A percentile compares a stretch with the other conserved stretches of the same genome.
Conservation (phyloP, 2,329 filamentous ascomycete species). For the Domatiomyces globalis region DNA sequence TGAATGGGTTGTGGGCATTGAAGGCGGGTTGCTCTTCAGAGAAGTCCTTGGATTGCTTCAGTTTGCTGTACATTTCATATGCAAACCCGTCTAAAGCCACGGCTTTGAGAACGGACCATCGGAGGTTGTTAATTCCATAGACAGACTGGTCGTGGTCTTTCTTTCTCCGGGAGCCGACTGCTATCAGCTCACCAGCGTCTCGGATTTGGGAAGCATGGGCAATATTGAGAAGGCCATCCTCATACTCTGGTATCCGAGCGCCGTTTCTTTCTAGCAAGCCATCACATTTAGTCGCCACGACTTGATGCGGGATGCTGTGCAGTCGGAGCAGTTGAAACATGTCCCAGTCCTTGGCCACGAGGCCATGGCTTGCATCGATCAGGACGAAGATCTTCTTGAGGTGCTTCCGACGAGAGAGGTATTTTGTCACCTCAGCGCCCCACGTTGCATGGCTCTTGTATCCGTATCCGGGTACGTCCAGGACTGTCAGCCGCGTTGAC, state of each 20-base stretch:
- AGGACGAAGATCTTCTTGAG: constrained; percentile 50
- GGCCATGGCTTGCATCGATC: constrained; percentile 47
- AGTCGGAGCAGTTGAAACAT: constrained; percentile 43
- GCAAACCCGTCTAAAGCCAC: constrained; percentile 39
- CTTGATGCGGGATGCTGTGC: constrained; percentile 47
- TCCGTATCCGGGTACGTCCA: constrained; percentile 62
- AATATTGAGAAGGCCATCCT: not conserved
- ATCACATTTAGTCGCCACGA: constrained; percentile 55
- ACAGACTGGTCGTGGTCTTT: constrained; percentile 33
- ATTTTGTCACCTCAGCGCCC: constrained; percentile 56
- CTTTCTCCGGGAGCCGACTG: constrained; percentile 38
- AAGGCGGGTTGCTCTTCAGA: not conserved
- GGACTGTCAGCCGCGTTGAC: constrained; percentile 39
- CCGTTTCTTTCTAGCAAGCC: constrained; percentile 24
- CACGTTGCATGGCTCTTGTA: constrained; percentile 46
- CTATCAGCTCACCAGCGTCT: constrained; percentile 21
- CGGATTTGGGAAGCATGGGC: not conserved
- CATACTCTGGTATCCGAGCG: not conserved
- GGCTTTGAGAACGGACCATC: constrained; percentile 51
- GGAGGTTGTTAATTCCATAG: constrained; percentile 44
- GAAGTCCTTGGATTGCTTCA: not conserved
- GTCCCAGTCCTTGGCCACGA: constrained; percentile 46
- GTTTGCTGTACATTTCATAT: not conserved
- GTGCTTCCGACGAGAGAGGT: constrained; percentile 47
- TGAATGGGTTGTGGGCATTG: constrained; percentile 7